Evolutionary conservation across 805 yeast species (phyloP), one percentile per base, ranked within the genome.

Genomic region (Citeromyces nyonsensis): DNA sequence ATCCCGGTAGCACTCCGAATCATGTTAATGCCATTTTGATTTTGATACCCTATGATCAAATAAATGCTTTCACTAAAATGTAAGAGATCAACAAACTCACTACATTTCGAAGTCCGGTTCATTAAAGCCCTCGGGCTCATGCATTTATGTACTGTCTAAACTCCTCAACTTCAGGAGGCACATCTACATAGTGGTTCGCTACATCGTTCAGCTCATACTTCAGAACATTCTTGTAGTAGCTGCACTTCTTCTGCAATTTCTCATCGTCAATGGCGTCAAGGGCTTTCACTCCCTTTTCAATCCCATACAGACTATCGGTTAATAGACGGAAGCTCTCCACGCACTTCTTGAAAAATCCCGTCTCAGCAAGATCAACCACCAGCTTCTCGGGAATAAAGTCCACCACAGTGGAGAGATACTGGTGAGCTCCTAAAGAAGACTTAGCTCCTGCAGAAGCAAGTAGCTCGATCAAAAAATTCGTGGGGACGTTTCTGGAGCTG

Each of bases 251-350:
- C 11, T 30, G 22, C 10, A 14, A n/a, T 12, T 14, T 14, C 11
- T 28, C 9, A 14, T 24, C 14, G 25, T 33, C 35, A 13, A 12
- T 6, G 5, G 10, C 29, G 15, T 36, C 36, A 24, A 42, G 11
- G 18, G 30, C 31, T 6, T 40, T 39, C 28, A 52, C 40, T 12
- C 47, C 40, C 35, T 50, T 50, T 36, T 50, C 44, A 24, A 55
- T 42, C 1, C 58, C 59, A 38, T 54, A 54, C 15, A 54, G 42
- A 36, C 52, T 55, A 34, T 54, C 59, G 24, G 35, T 44, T 12
- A 47, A 33, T 29, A 55, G 38, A 37, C 59, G 44, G 38, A 49
- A 55, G 32, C 52, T 48, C 40, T 55, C 57, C 32, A 53, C 42
- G 3, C 49, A 42, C 24, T 32, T 26, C 32, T 45, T 52, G 41